Evolutionary conservation across 192 early-diverging fungal species (phyloP).

Genomic region (Coemansia sp.): DNA sequence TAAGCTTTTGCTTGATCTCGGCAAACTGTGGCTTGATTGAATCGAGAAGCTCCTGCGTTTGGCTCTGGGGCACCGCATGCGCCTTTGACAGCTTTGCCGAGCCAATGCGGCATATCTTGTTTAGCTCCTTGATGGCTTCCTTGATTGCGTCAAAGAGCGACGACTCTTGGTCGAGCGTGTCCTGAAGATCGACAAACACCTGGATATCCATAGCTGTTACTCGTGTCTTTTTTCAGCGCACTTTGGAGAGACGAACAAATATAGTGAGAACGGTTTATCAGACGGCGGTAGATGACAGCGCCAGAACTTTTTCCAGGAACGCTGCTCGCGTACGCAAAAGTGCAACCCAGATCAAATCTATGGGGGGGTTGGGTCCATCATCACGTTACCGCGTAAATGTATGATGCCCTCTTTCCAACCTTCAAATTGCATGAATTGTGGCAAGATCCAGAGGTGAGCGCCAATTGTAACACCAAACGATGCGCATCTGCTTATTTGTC

Average conservation of each 20-base stretch:
- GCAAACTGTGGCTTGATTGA: conserved; percentile 27
- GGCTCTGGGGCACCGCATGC: conserved; percentile 32
- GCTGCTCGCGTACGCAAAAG: neutral
- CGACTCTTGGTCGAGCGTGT: conserved; percentile 44
- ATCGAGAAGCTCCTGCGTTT: conserved; percentile 21
- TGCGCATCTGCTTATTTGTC: too few species aligned
- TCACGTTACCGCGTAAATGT: too few species aligned
- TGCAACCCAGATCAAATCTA: neutral
- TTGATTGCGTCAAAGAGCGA: conserved; percentile 31
- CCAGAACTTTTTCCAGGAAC: neutral
- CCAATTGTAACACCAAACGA: too few species aligned
- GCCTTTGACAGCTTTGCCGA: conserved; percentile 45
- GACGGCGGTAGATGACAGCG: too few species aligned
- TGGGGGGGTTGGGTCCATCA: neutral
- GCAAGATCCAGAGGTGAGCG: too few species aligned
- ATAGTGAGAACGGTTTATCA: too few species aligned
- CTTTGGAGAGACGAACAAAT: neutral
- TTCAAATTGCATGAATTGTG: too few species aligned
- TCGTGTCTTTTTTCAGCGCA: too few species aligned
- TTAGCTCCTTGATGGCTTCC: conserved; percentile 35
- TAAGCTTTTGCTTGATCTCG: conserved; percentile 27
- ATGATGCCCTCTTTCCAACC: too few species aligned
- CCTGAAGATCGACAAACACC: conserved; percentile 48
- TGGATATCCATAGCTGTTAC: conserved; percentile 29
- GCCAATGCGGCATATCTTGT: conserved; percentile 39